Conservation (phyloP, 805 yeast genomes). For the Ogataea nakhonphanomensis region DNA sequence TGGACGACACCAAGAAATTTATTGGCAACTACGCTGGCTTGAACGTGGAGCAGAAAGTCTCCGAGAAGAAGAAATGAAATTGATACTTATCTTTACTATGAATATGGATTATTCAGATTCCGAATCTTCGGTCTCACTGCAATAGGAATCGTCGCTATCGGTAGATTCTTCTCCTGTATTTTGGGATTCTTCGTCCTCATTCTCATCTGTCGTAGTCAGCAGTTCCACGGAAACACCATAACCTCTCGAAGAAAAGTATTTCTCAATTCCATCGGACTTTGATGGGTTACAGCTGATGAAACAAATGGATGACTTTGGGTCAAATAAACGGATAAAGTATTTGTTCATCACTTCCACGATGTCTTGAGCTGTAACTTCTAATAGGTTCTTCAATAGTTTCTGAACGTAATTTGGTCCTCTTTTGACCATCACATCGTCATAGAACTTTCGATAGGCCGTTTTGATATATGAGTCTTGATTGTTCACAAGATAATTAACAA, state of each 20-base stretch:
- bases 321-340: slow-evolving; percentile 67
- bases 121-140: slow-evolving; percentile 8
- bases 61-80: slow-evolving; percentile 39
- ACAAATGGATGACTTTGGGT: slow-evolving; percentile 49
- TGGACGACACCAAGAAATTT: slow-evolving; percentile 37
- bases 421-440: slow-evolving; percentile 61
- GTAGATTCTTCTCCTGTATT: slow-evolving; percentile 32
- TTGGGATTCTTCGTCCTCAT: slow-evolving; percentile 14
- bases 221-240: slow-evolving; percentile 60
- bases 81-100: background rate
- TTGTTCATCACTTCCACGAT: slow-evolving; percentile 46
- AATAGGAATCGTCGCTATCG: slow-evolving; percentile 25
- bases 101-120: slow-evolving; percentile 3
- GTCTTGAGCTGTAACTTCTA: slow-evolving; percentile 51
- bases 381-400: slow-evolving; percentile 50
- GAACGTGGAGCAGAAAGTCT: slow-evolving; percentile 60
- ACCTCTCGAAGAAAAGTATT: slow-evolving; percentile 48
- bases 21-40: slow-evolving; percentile 63
- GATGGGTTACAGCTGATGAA: slow-evolving; percentile 75
- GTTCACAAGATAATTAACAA: slow-evolving; percentile 70
- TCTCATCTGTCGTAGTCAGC: slow-evolving; percentile 35
- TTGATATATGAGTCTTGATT: slow-evolving; percentile 59
- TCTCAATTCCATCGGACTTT: slow-evolving; percentile 44
- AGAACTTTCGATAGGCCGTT: slow-evolving; percentile 64
- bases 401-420: slow-evolving; percentile 67